Evolutionary conservation across 1,139 yeast species (phyloP).

Genomic region (Geotrichum restrictum): DNA sequence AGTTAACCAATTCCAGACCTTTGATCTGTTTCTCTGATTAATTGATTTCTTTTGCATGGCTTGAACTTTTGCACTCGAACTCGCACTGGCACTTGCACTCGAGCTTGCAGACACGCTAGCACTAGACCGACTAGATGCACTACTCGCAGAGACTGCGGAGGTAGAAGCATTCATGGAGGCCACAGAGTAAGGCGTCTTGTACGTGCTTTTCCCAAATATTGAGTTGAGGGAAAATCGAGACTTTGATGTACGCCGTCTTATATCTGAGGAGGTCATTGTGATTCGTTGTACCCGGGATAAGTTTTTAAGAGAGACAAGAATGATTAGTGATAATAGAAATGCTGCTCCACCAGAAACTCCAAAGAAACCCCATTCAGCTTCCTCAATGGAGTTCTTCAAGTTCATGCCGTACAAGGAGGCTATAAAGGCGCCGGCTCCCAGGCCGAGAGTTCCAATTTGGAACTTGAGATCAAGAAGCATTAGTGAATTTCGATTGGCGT

Average conservation of each 20-base stretch:
- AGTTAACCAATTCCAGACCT: conserved; percentile 18
- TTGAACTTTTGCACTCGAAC: too few species aligned
- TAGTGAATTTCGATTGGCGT: conserved; percentile 88
- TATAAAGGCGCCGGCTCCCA: conserved; percentile 76
- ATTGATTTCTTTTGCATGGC: neutral
- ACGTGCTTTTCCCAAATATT: neutral
- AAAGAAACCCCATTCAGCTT: conserved; percentile 62
- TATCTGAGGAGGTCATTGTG: conserved; percentile 53
- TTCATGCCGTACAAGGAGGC: conserved; percentile 97
- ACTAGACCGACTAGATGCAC: too few species aligned
- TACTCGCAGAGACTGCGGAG: too few species aligned
- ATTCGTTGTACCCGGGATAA: conserved; percentile 57
- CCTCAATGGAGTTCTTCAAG: conserved; percentile 84
- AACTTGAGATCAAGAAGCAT: conserved; percentile 88
- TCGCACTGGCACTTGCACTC: too few species aligned
- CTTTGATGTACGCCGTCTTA: neutral
- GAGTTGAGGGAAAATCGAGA: neutral
- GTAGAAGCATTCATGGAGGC: too few species aligned
- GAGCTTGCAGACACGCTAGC: too few species aligned
- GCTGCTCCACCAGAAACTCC: conserved; percentile 52
- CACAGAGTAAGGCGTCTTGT: too few species aligned
- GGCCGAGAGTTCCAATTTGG: conserved; percentile 83
- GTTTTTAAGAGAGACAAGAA: conserved; percentile 42
- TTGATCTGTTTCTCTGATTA: conserved; percentile 5
- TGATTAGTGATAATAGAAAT: conserved; percentile 42